These are phyloP conservation scores for Larix kaempferi DNA, from an alignment of 75 land plant genomes.

Conservation along the genomic window DNA sequence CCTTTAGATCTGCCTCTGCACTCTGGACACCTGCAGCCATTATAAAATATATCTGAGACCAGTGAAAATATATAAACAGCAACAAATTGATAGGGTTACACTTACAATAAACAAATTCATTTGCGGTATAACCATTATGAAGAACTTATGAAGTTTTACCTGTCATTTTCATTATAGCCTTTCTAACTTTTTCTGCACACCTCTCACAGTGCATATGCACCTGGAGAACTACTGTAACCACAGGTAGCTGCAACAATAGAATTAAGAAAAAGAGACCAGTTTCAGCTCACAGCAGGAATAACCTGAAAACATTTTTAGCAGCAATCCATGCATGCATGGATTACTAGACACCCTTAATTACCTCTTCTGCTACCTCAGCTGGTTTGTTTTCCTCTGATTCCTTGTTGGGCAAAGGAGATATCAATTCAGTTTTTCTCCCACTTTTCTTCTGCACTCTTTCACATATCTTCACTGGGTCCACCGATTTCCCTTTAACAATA, in stretches of 20 bases:
- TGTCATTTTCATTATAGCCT: conserved; percentile 30
- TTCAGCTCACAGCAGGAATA: no score
- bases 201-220: conserved; percentile 59
- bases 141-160: conserved; percentile 27
- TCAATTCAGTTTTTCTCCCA: conserved; percentile 39
- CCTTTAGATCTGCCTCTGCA: conserved; percentile 55
- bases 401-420: conserved; percentile 50
- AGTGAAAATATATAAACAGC: background rate
- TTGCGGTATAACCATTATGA: background rate
- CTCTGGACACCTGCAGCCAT: conserved; percentile 43
- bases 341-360: background rate
- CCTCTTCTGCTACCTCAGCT: conserved; percentile 5
- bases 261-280: background rate
- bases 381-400: conserved; percentile 27
- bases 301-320: background rate
- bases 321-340: background rate
- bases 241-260: conserved; percentile 17
- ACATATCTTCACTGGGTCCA: conserved; percentile 47
- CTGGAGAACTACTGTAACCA: conserved; percentile 36
- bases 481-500: conserved; percentile 53
- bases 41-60: background rate
- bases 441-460: conserved; percentile 54
- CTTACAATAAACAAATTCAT: no score
- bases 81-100: background rate
- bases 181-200: conserved; percentile 50